phyloP scores from a whole-genome alignment of 2,329 filamentous ascomycete genomes.

The Davidsoniella virescens region DNA sequence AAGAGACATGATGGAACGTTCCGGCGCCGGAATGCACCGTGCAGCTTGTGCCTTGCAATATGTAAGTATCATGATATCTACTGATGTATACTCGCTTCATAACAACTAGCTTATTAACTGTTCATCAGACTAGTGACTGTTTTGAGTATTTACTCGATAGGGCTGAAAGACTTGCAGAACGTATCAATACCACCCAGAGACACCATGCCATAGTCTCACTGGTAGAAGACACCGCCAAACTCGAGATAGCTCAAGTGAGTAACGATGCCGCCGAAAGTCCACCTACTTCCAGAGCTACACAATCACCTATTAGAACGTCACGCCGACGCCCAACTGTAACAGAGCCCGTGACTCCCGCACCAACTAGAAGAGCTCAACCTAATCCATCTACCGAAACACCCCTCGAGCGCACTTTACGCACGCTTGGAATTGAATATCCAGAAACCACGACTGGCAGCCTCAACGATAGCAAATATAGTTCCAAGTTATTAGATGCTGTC shows the following conservation, averaged over 20 bases:
- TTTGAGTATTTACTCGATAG: constrained; percentile 23
- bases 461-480: not conserved
- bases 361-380: not conserved
- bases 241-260: not conserved
- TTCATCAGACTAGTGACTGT: constrained; percentile 32
- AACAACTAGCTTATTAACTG: constrained; percentile 15
- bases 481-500: constrained; percentile 20
- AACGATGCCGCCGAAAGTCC: too few relatives aligned
- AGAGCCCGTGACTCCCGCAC: not conserved
- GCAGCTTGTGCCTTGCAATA: constrained; percentile 34
- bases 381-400: not conserved
- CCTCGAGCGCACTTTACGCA: not conserved
- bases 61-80: constrained; percentile 21
- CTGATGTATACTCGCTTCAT: not conserved
- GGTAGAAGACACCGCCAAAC: not conserved
- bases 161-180: not conserved
- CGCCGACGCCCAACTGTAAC: not conserved
- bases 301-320: too few relatives aligned
- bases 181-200: not conserved
- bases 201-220: not conserved
- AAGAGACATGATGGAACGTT: constrained; percentile 26
- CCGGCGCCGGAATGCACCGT: constrained; percentile 27
- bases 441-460: not conserved
- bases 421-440: not conserved
- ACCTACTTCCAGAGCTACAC: too few relatives aligned